Evolutionary conservation across 257 asterid genomes (phyloP).

Genomic region (Nicotiana otophora): DNA sequence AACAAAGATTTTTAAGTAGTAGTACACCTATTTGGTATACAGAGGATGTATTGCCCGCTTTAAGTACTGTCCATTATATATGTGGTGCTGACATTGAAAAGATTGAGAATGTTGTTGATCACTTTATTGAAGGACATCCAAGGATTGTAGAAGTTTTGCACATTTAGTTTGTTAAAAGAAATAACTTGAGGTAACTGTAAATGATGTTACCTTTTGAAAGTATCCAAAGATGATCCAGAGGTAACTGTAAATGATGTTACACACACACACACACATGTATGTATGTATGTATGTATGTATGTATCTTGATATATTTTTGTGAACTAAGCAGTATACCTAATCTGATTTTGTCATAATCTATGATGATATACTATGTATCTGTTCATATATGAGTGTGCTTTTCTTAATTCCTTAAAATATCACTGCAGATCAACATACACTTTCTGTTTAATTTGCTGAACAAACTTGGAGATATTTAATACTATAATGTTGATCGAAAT

Average conservation of each 20-base stretch:
- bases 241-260: slow-evolving; percentile 21
- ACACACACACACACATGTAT: neutral
- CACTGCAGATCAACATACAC: slow-evolving; percentile 77
- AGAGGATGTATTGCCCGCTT: neutral
- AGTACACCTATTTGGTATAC: neutral
- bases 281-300: neutral
- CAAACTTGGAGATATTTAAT: slow-evolving; percentile 92
- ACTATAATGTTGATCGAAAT: slow-evolving; percentile 83
- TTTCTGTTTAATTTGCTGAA: slow-evolving; percentile 69
- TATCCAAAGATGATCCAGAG: slow-evolving; percentile 76
- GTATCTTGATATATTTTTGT: neutral
- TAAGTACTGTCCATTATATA: slow-evolving; percentile 70
- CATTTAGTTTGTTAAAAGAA: neutral
- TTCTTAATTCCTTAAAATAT: slow-evolving; percentile 1
- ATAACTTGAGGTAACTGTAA: slow-evolving; percentile 53
- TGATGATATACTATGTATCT: neutral
- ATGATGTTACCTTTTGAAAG: slow-evolving; percentile 37
- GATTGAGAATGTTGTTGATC: slow-evolving; percentile 80
- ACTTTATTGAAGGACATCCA: slow-evolving; percentile 54
- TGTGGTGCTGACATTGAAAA: slow-evolving; percentile 97
- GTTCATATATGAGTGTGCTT: neutral
- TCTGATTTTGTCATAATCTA: neutral
- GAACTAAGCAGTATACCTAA: neutral
- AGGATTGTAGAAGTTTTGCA: neutral
- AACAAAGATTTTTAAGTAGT: neutral